A percentile compares a stretch with the other conserved stretches of the same genome.
phyloP scores from a whole-genome alignment of 1,284 basidiomycete species.

The Xanthoconium separans region DNA sequence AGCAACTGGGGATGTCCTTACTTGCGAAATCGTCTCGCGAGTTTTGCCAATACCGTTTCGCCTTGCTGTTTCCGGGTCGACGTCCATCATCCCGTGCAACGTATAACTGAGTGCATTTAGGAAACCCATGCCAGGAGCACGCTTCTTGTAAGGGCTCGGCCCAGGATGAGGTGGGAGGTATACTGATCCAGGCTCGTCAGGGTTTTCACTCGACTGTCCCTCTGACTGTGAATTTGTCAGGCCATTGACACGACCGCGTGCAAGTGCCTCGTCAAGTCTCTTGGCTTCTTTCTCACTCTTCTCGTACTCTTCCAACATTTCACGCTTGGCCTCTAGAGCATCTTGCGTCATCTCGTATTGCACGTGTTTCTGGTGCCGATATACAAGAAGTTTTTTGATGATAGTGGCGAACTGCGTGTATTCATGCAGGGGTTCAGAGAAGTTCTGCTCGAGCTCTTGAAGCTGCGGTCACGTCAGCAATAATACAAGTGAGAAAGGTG shows the following conservation, averaged over 20 bases:
- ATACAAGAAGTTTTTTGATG: constrained; percentile 91
- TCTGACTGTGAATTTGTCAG: constrained; percentile 28
- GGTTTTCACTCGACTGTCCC: constrained; percentile 34
- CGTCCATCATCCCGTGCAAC: constrained; percentile 97
- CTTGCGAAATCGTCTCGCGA: constrained; percentile 90
- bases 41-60: constrained; percentile 93
- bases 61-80: constrained; percentile 94
- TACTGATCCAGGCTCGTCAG: constrained; percentile 39
- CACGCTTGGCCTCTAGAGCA: constrained; percentile 82
- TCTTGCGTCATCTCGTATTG: constrained; percentile 98
- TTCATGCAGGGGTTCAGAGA: constrained; percentile 95
- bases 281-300: constrained; percentile 90
- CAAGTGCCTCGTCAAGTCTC: constrained; percentile 85
- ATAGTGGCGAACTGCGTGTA: constrained; percentile 94
- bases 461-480: constrained; percentile 50
- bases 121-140: constrained; percentile 80
- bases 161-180: constrained; percentile 75
- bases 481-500: constrained; percentile 7
- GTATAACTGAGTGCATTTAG: constrained; percentile 93
- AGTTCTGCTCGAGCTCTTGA: constrained; percentile 88
- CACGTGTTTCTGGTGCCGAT: constrained; percentile 97
- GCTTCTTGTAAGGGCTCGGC: constrained; percentile 59
- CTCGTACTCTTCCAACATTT: constrained; percentile 88
- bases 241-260: constrained; percentile 47
- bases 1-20: constrained; percentile 36